Conservation (phyloP, 208 protist species). For the Trypanosoma lewisi region DNA sequence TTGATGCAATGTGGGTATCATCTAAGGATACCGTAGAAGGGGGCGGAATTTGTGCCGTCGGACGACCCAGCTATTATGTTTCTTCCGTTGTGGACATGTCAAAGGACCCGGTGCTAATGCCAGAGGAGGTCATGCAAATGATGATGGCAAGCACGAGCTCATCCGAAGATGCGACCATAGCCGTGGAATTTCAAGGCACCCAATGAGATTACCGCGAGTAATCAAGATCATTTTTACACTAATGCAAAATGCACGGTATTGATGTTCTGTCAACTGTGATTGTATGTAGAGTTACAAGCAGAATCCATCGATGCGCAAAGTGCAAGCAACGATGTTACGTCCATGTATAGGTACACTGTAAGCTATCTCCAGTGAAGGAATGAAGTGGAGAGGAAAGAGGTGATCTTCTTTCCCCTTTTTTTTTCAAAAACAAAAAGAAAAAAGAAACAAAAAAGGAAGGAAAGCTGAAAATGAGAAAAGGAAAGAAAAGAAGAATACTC, state of each 20-base stretch:
- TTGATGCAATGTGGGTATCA: slow-evolving; percentile 78
- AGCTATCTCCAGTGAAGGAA: neutral
- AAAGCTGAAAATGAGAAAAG: slow-evolving; percentile 7
- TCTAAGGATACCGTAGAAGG: slow-evolving; percentile 34
- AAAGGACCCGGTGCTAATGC: slow-evolving; percentile 6
- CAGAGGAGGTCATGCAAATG: slow-evolving; percentile 28
- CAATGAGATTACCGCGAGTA: neutral
- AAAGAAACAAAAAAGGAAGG: neutral
- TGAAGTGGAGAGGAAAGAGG: too few species aligned
- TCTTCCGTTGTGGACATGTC: slow-evolving; percentile 38
- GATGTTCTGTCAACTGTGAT: neutral
- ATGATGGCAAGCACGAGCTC: slow-evolving; percentile 24
- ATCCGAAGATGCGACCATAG: slow-evolving; percentile 1
- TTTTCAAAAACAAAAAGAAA: neutral
- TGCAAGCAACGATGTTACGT: neutral
- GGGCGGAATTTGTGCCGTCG: slow-evolving; percentile 47
- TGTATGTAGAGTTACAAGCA: neutral
- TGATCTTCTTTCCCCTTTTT: too few species aligned
- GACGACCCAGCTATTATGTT: slow-evolving; percentile 61
- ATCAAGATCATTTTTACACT: too few species aligned
- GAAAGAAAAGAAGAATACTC: slow-evolving; percentile 4
- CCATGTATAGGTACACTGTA: neutral
- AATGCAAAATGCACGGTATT: neutral
- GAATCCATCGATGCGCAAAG: neutral
- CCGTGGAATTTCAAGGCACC: neutral